These are phyloP conservation scores for Talaromyces sp. DNA, from an alignment of 2,329 filamentous ascomycete genomes.

Conservation along the genomic window DNA sequence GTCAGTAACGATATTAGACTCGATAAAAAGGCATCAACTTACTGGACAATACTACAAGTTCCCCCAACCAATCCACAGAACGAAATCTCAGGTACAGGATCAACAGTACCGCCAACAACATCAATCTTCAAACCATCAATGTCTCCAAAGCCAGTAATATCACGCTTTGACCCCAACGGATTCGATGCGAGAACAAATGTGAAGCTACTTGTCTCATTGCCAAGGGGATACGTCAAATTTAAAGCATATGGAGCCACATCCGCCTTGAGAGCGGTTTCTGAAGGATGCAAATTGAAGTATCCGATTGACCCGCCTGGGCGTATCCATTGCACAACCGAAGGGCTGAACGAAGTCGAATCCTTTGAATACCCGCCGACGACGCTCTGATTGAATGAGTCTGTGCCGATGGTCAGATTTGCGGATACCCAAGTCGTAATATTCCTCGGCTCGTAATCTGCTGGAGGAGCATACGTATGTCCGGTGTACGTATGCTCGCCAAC, in stretches of 20 bases:
- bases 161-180: slow-evolving; percentile 18
- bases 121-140: slow-evolving; percentile 19
- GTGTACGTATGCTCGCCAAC: slow-evolving; percentile 53
- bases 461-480: slow-evolving; percentile 56
- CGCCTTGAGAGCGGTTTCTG: slow-evolving; percentile 41
- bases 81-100: slow-evolving; percentile 16
- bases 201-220: slow-evolving; percentile 50
- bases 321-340: slow-evolving; percentile 59
- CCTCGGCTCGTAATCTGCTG: slow-evolving; percentile 55
- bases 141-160: slow-evolving; percentile 16
- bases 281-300: slow-evolving; percentile 36
- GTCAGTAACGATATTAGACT: not conserved
- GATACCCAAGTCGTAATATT: slow-evolving; percentile 61
- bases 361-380: slow-evolving; percentile 54
- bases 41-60: slow-evolving; percentile 19
- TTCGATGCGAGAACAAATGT: slow-evolving; percentile 34
- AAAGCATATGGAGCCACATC: slow-evolving; percentile 44
- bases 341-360: slow-evolving; percentile 55
- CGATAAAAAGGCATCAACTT: slow-evolving; percentile 1
- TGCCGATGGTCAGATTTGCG: slow-evolving; percentile 57
- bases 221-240: slow-evolving; percentile 53
- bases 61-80: slow-evolving; percentile 15
- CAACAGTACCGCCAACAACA: slow-evolving; percentile 18
- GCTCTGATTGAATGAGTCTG: slow-evolving; percentile 56
- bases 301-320: slow-evolving; percentile 31